These are phyloP conservation scores for Suhomyces yuchorum DNA, from an alignment of 1,139 yeast species.

Conservation along the genomic window DNA sequence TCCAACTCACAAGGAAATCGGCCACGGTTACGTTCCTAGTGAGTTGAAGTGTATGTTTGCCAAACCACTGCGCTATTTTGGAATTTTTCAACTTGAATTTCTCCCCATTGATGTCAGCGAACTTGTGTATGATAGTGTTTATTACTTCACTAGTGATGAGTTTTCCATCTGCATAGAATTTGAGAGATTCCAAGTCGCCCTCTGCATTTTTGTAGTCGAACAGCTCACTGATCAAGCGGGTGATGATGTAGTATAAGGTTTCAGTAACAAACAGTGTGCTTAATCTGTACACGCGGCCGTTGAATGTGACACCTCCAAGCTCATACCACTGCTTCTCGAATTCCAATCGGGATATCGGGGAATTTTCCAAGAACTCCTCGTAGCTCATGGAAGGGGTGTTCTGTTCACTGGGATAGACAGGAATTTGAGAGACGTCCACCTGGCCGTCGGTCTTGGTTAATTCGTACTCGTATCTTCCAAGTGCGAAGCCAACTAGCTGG, in stretches of 20 bases:
- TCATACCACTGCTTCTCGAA: slow-evolving; percentile 55
- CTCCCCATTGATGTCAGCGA: slow-evolving; percentile 22
- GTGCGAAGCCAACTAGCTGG: slow-evolving; percentile 42
- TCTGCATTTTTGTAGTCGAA: slow-evolving; percentile 27
- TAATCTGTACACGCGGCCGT: slow-evolving; percentile 34
- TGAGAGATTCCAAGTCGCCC: slow-evolving; percentile 26
- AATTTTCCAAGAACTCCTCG: slow-evolving; percentile 42
- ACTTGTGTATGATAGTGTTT: slow-evolving; percentile 49
- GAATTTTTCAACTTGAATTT: slow-evolving; percentile 39
- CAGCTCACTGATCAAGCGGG: slow-evolving; percentile 50
- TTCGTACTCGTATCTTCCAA: slow-evolving; percentile 54
- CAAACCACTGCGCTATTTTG: slow-evolving; percentile 59
- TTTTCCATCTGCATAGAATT: slow-evolving; percentile 22
- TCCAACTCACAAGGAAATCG: slow-evolving; percentile 65
- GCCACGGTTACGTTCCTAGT: slow-evolving; percentile 30
- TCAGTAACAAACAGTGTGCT: slow-evolving; percentile 29
- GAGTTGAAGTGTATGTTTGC: slow-evolving; percentile 51
- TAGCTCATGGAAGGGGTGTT: slow-evolving; percentile 22
- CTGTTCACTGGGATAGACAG: slow-evolving; percentile 1
- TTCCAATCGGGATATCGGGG: slow-evolving; percentile 60
- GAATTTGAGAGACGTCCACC: slow-evolving; percentile 35
- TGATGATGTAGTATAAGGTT: slow-evolving; percentile 46
- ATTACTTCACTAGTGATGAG: slow-evolving; percentile 37
- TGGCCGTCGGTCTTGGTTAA: slow-evolving; percentile 42
- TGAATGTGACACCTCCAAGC: slow-evolving; percentile 58